phyloP scores from a whole-genome alignment of 2,329 filamentous ascomycete genomes.

The Dendrostoma leiphaemia region DNA sequence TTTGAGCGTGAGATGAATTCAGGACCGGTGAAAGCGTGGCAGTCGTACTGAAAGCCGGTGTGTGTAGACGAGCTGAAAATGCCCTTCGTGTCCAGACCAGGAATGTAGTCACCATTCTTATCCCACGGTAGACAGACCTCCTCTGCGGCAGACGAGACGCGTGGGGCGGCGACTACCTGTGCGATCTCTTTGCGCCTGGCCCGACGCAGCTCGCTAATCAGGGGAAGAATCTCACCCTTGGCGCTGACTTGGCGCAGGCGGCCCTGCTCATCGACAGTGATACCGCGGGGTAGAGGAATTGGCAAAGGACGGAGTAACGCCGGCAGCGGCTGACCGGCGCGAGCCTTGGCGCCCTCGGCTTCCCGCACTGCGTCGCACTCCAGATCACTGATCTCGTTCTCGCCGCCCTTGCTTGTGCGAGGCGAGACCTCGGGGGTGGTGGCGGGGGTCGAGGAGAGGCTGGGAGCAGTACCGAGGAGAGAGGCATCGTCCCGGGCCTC shows the following conservation, averaged over 20 bases:
- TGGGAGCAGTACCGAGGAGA: neutral
- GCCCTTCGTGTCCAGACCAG: conserved; percentile 1
- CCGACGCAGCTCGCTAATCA: conserved; percentile 7
- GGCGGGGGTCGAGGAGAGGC: neutral
- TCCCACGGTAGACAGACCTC: conserved; percentile 11
- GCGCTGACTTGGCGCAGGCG: neutral
- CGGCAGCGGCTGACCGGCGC: neutral
- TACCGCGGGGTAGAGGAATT: neutral
- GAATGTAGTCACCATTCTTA: conserved; percentile 2
- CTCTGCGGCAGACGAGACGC: conserved; percentile 1
- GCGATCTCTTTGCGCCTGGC: conserved; percentile 4
- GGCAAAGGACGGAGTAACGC: neutral
- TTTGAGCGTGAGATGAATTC: neutral
- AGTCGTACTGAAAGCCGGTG: neutral
- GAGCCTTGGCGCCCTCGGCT: neutral
- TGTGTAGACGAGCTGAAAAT: neutral
- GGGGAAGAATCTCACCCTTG: neutral
- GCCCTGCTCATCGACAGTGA: neutral
- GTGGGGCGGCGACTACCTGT: neutral
- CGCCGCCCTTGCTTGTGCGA: neutral
- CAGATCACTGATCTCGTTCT: neutral
- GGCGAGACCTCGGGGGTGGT: neutral
- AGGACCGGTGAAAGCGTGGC: neutral
- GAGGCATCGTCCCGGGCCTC: neutral
- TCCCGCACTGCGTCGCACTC: neutral